phyloP scores from a whole-genome alignment of 805 yeast species.

The Myxozyma neglecta region DNA sequence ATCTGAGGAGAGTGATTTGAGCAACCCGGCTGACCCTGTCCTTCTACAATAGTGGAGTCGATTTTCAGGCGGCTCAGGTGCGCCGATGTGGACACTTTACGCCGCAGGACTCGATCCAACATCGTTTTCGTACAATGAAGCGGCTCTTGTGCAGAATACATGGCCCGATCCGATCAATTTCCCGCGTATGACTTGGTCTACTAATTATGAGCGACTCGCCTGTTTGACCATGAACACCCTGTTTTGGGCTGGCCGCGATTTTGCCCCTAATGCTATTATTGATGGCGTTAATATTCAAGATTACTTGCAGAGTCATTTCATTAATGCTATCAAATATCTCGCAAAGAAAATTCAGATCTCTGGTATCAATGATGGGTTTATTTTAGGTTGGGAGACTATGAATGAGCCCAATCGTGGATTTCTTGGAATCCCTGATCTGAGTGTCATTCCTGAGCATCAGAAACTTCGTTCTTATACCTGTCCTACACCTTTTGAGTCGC shows the following conservation, averaged over 20 bases:
- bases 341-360: constrained; percentile 48
- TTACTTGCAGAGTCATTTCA: constrained; percentile 65
- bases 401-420: constrained; percentile 85
- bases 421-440: constrained; percentile 61
- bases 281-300: constrained; percentile 77
- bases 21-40: no score
- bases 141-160: constrained; percentile 73
- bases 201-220: constrained; percentile 77
- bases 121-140: constrained; percentile 69
- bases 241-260: constrained; percentile 74
- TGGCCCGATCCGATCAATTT: constrained; percentile 49
- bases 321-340: constrained; percentile 53
- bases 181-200: constrained; percentile 91
- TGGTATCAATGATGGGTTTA: constrained; percentile 51
- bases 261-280: constrained; percentile 73
- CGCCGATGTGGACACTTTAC: constrained; percentile 89
- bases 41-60: constrained; percentile 62
- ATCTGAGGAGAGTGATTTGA: background rate
- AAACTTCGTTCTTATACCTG: constrained; percentile 74
- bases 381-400: constrained; percentile 78
- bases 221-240: constrained; percentile 79
- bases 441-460: constrained; percentile 52
- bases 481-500: constrained; percentile 75
- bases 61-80: constrained; percentile 86
- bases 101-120: constrained; percentile 84